Percentiles rank a stretch among this genome's conserved stretches.
Conservation (phyloP, 495 filamentous ascomycete species). For the Talaromyces liani region DNA sequence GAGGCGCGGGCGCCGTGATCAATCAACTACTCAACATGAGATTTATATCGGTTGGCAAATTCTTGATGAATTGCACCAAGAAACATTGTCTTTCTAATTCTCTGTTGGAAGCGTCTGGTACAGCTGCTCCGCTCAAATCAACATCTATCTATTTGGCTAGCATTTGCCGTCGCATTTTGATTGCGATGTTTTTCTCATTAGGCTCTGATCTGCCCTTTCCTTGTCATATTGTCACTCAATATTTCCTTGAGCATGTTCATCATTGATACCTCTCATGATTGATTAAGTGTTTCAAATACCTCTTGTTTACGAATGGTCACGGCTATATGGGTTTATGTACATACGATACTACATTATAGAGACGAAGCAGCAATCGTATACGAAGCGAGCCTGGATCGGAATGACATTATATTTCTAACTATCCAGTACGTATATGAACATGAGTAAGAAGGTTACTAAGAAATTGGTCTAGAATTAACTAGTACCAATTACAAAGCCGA, state of each 20-base stretch:
- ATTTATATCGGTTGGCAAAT: background rate
- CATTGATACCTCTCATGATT: constrained; percentile 1
- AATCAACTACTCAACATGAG: background rate
- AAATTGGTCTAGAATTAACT: background rate
- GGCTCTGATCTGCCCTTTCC: background rate
- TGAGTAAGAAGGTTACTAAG: background rate
- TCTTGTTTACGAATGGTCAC: constrained; percentile 2
- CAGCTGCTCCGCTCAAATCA: background rate
- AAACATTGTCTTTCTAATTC: background rate
- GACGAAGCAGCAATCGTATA: constrained; percentile 2
- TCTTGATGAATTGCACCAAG: background rate
- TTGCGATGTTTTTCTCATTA: background rate
- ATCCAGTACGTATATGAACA: too few species aligned
- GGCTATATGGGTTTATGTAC: background rate
- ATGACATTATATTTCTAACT: background rate
- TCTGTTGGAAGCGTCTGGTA: background rate
- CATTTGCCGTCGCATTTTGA: background rate
- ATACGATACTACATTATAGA: constrained; percentile 3
- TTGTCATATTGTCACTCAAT: background rate
- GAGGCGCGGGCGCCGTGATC: constrained; percentile 1
- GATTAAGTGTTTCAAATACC: background rate
- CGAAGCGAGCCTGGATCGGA: background rate
- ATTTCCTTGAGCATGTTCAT: background rate
- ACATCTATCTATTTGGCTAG: background rate
- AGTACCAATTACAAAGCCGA: background rate